Evolutionary conservation across 805 yeast species (phyloP), one percentile per base, ranked within the genome.

Genomic region (Saturnispora hagleri): DNA sequence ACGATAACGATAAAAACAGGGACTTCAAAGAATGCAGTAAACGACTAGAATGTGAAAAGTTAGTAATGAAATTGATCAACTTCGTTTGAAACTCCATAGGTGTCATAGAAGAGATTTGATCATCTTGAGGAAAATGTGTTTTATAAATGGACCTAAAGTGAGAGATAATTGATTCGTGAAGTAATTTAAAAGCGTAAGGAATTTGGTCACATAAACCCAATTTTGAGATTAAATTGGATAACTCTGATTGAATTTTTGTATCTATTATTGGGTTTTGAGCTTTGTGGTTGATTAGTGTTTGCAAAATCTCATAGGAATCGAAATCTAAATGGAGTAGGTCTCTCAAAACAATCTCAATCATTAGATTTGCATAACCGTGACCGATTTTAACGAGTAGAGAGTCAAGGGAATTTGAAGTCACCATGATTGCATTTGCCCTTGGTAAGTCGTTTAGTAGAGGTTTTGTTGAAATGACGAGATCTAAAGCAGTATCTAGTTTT

Each of bases 1-100:
- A 6, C 58, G 59, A 12, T 57, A 65, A 3, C 70, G 46, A 65
- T 73, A 43, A 60, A 74, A 93, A 72, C 28, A 91, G 66, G 4
- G 87, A 59, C 64, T 89, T 89, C 62, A 89, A 95, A 53, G 89
- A 96, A 8, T 79, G 70, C 1, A 87, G 80, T 31, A 90, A 69
- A 53, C 96, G 75, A 55, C 91, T 72, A 26, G 89, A 69, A 18
- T 88, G 81, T 60, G 86, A 95, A 0, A 89, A 79, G 3, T 85
- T 71, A 20, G 79, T 75, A 0, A 86, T 68, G 57, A 78, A 87
- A 4, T 82, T 71, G 2, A 74, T 65, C 43, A 88, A 64, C 87
- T 89, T 84, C 1, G 68, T 71, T 59, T 86, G 88, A 62, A 89
- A 89, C 53, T 88, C 96, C 13, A 69, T 66, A 0, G 93, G 84